Conservation (phyloP, 2,329 filamentous ascomycete species). For the Coccinonectria pachysandricola region DNA sequence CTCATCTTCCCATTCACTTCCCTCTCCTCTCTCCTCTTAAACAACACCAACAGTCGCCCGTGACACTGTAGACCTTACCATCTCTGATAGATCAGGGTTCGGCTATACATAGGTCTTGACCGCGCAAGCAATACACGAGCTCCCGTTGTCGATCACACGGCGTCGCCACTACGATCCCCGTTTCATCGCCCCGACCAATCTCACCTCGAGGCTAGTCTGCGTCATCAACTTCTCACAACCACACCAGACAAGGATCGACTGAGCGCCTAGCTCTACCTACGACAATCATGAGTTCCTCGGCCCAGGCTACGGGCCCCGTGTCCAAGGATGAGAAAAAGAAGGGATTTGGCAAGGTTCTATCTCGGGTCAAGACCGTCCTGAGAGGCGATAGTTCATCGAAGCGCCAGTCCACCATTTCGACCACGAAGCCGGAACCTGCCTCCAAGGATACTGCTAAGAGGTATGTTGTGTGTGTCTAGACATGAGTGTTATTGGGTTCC, state of each 20-base stretch:
- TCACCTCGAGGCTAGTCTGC: too few relatives aligned
- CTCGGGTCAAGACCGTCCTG: conserved; percentile 40
- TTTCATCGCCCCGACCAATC: too few relatives aligned
- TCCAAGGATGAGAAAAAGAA: conserved; percentile 31
- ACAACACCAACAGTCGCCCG: background rate
- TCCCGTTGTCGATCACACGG: too few relatives aligned
- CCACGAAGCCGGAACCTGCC: conserved; percentile 9
- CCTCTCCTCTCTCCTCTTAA: conserved; percentile 5
- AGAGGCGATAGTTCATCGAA: conserved; percentile 31
- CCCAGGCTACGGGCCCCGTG: conserved; percentile 26
- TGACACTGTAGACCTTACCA: too few relatives aligned
- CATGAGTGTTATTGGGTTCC: background rate
- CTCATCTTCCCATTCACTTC: conserved; percentile 9
- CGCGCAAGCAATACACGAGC: too few relatives aligned
- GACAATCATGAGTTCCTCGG: conserved; percentile 32
- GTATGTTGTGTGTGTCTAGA: conserved; percentile 11
- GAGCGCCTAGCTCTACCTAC: too few relatives aligned
- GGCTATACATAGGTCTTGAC: too few relatives aligned
- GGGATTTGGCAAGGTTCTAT: conserved; percentile 37
- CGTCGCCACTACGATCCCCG: too few relatives aligned
- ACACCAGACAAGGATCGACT: too few relatives aligned
- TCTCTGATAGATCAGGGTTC: too few relatives aligned
- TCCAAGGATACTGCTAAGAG: conserved; percentile 16
- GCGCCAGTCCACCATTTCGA: conserved; percentile 16
- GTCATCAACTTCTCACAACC: background rate